Evolutionary conservation across 352 stramenopile genomes (phyloP).

Genomic region (Phytopythium helicoides): DNA sequence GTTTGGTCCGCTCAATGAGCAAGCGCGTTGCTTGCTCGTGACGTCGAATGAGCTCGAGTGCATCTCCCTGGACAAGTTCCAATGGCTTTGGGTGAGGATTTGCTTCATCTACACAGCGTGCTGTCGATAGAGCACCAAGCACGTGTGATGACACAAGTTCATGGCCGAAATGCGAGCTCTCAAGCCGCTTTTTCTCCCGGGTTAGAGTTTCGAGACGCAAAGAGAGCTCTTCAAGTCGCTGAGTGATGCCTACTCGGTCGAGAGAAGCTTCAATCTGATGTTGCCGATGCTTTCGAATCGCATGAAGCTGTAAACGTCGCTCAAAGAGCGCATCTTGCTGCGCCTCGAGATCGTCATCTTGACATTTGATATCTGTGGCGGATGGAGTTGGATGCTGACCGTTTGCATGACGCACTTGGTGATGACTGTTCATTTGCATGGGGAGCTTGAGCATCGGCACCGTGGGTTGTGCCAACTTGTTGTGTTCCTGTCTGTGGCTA

Average conservation of each 20-base stretch:
- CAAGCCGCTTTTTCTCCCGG: constrained; percentile 26
- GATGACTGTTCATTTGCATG: constrained; percentile 8
- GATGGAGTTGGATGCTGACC: too few species aligned
- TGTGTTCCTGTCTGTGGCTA: too few species aligned
- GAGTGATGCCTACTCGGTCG: constrained; percentile 17
- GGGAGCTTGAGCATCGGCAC: constrained; percentile 9
- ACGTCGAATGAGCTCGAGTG: constrained; percentile 25
- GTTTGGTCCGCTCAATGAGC: constrained; percentile 25
- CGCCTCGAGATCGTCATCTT: constrained; percentile 1
- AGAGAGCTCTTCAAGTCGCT: constrained; percentile 19
- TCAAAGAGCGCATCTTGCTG: constrained; percentile 29
- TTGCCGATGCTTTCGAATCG: constrained; percentile 21
- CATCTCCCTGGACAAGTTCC: constrained; percentile 43
- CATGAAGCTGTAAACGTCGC: constrained; percentile 27
- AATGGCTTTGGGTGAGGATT: constrained; percentile 1
- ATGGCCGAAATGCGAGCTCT: constrained; percentile 25
- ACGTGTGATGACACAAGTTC: constrained; percentile 27
- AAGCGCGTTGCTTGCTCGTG: constrained; percentile 18
- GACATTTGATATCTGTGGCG: neutral
- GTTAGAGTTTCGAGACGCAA: constrained; percentile 22
- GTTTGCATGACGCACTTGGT: neutral
- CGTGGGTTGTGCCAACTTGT: neutral
- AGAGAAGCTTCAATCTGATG: constrained; percentile 10
- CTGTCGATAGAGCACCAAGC: constrained; percentile 3
- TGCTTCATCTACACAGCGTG: neutral